Evolutionary conservation across 2,329 filamentous ascomycete species (phyloP), one percentile per base, ranked within the genome.

Genomic region (Cladobotryum protrusum): DNA sequence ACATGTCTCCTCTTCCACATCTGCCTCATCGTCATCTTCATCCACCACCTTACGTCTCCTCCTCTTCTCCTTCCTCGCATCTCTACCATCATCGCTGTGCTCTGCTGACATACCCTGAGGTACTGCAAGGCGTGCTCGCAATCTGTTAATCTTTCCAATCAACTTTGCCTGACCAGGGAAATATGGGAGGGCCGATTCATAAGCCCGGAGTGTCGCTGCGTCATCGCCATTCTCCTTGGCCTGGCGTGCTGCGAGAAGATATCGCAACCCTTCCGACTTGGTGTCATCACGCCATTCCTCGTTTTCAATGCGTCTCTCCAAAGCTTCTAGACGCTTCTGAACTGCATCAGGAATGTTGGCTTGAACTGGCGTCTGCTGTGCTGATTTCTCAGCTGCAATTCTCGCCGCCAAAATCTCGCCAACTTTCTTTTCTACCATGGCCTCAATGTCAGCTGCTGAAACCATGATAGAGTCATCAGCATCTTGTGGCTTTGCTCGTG

Each of bases 351-450:
- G 88, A 35, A 92, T 76, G 35, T 82, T 78, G 3, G 64, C 75
- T 17, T 65, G 63, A 19, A 65, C 59, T 11, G 66, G 59, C 32
- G 41, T 48, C 24, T 41, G 39, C 37, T 32, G 35, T n/a, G 62
- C 56, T n/a, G 64, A 56, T 44, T 65, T 63, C 52, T 77, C 68
- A 14, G 76, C 69, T 39, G 85, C 81, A 33, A 59, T 57, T 47
- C 86, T 81, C n/a, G 85, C 84, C 0, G 91, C 89, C 1, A 97
- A 74, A 34, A 93, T 90, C 69, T 96, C 90, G 52, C 86, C 85
- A 1, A 97, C 88, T 61, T 95, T 95, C 59, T 86, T 88, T 67
- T 96, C 88, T 1, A 97, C 89, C 71, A 96, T 83, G 36, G 90
- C 88, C 65, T 96, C 91, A 53, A 97, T 95, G 47, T 84, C 85